Base-by-base conservation (phyloP, 805 yeast genomes). In the Torulaspora franciscae region DNA sequence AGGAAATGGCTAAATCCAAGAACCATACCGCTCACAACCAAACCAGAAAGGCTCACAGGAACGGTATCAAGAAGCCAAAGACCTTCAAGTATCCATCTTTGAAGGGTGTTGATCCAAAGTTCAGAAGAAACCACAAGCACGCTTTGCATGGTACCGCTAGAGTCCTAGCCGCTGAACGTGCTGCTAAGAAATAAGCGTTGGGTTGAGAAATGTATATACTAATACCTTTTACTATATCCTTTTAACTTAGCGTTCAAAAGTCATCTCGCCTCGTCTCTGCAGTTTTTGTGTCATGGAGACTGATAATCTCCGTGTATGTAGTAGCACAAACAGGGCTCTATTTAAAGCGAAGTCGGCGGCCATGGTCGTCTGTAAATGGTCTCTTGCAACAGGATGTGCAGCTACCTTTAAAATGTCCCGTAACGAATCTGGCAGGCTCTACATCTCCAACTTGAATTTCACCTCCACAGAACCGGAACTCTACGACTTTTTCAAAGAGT, bases 1-100 rank as follows among this genome's bases (percentile, higher is more conserved):
- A 36, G 38, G 69, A 73, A 77, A 91, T 93, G 99, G 74, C 99
- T 76, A 93, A 93, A 81, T 91, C 98, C 64, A 93, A 93, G 96
- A 93, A 93, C 80, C 98, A 93, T 76, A 93, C 99, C 77, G 90
- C 89, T 78, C 99, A 93, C 79, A 93, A 93, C 95, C 98, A 91
- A 79, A 86, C 85, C 89, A 85, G 77, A 74, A 93, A 93, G 95
- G 98, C 98, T 70, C 99, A 93, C 97, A 90, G 84, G 74, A 93
- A 93, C 85, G 99, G 99, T 80, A 91, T 93, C 81, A 91, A 91
- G 86, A 93, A 91, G 90, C 96, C 97, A 67, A 86, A 81, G 83
- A 84, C 96, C 71, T 77, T 81, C 95, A 90, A 87, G 81, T 89
- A 91, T 83, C 96, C 96, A 64, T 90, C 98, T 61, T 81, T 88